Evolutionary conservation across 441 rosid species (phyloP).

Genomic region (Raphanus hybrid): DNA sequence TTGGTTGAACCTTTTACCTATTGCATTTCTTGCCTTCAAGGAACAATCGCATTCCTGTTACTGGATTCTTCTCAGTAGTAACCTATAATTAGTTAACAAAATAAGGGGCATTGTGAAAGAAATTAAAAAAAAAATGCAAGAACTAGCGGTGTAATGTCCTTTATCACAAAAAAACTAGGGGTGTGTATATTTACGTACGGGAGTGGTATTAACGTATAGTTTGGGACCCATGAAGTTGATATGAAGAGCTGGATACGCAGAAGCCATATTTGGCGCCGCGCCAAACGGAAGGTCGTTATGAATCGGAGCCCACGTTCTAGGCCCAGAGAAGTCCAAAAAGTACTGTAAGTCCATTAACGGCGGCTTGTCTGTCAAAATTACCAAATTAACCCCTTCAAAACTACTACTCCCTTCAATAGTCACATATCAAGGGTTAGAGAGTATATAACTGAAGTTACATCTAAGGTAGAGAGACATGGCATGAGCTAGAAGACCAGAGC

Average conservation of each 20-base stretch:
- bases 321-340: slow-evolving; percentile 78
- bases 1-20: slow-evolving; percentile 50
- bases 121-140: slow-evolving; percentile 1
- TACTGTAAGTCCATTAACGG: slow-evolving; percentile 67
- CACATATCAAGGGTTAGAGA: background rate
- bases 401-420: background rate
- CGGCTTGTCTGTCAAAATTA: slow-evolving; percentile 71
- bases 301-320: slow-evolving; percentile 86
- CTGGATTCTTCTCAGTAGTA: slow-evolving; percentile 56
- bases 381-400: slow-evolving; percentile 2
- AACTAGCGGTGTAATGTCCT: background rate
- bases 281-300: slow-evolving; percentile 90
- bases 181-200: slow-evolving; percentile 44
- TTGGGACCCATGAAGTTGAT: slow-evolving; percentile 86
- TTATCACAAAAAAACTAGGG: no score
- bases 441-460: slow-evolving; percentile 50
- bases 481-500: slow-evolving; percentile 84
- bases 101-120: background rate
- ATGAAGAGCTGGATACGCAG: slow-evolving; percentile 63
- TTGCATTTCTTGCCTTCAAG: slow-evolving; percentile 94
- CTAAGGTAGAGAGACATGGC: slow-evolving; percentile 94
- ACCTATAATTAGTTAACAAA: slow-evolving; percentile 51
- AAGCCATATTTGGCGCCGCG: slow-evolving; percentile 66
- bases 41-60: slow-evolving; percentile 82
- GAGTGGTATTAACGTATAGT: slow-evolving; percentile 72